phyloP scores from a whole-genome alignment of 768 basidiomycete genomes.

The Leccinum boreale region DNA sequence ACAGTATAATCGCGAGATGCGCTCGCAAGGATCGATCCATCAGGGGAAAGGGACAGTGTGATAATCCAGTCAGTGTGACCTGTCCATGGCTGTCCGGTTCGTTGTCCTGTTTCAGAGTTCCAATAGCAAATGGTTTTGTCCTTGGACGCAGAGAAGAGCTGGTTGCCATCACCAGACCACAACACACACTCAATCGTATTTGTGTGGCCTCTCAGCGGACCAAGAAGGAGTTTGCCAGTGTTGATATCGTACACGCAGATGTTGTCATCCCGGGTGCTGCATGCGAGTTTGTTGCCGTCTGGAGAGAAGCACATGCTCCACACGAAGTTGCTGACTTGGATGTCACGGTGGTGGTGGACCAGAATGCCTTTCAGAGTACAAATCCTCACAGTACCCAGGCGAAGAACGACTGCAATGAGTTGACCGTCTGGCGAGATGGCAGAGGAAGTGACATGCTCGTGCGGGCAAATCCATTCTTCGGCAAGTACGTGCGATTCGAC shows the following conservation, averaged over 20 bases:
- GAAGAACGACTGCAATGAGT: neutral
- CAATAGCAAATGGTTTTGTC: neutral
- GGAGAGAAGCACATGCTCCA: neutral
- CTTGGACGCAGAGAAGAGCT: no score
- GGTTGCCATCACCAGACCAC: neutral
- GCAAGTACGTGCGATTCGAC: neutral
- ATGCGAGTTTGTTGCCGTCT: neutral
- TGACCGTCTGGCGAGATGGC: neutral
- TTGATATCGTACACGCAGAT: neutral
- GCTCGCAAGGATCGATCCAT: no score
- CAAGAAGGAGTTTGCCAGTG: neutral
- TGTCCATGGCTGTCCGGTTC: neutral
- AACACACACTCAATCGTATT: neutral
- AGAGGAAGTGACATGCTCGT: accelerated
- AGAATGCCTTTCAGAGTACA: neutral
- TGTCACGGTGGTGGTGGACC: neutral
- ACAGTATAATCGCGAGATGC: no score
- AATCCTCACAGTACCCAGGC: neutral
- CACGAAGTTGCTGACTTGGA: neutral
- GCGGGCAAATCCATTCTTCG: neutral
- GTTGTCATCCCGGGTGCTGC: accelerated
- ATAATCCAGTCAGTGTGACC: neutral
- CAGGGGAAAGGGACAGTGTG: no score
- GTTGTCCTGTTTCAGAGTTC: neutral
- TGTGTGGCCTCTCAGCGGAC: neutral